phyloP scores from a whole-genome alignment of 495 filamentous ascomycete genomes.

The Aspergillus homomorphus region DNA sequence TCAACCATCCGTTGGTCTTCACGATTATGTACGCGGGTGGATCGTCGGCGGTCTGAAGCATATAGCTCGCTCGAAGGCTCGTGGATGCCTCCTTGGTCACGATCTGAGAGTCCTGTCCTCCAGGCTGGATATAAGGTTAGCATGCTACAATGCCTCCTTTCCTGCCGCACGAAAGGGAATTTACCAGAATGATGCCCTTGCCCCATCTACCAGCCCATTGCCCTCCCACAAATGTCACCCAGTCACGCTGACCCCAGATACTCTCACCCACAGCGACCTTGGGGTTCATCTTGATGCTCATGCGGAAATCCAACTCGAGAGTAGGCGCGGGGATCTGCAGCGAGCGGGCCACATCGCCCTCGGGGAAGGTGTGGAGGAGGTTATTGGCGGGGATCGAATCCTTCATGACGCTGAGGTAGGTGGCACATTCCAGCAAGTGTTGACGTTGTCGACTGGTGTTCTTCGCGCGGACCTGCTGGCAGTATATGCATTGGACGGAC shows the following conservation, averaged over 20 bases:
- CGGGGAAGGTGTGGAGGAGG: conserved; percentile 54
- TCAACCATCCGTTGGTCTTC: conserved; percentile 55
- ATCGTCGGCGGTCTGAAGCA: conserved; percentile 58
- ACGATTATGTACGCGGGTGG: conserved; percentile 58
- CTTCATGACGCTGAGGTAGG: conserved; percentile 56
- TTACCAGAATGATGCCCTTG: conserved; percentile 56
- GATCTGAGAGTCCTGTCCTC: conserved; percentile 58
- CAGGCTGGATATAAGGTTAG: conserved; percentile 41
- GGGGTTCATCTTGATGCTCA: conserved; percentile 59
- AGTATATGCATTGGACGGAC: conserved; percentile 58
- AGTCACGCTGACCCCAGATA: conserved; percentile 56
- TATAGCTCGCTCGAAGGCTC: conserved; percentile 50
- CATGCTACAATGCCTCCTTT: background rate
- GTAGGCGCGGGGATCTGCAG: conserved; percentile 54
- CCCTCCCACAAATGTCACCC: conserved; percentile 55
- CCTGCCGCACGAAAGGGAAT: conserved; percentile 18
- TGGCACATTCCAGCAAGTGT: conserved; percentile 53
- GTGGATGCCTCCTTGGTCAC: conserved; percentile 54
- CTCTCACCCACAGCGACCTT: conserved; percentile 52
- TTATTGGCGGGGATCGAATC: conserved; percentile 58
- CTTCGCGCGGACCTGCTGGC: conserved; percentile 55
- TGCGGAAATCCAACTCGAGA: conserved; percentile 59
- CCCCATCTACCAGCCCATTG: conserved; percentile 61
- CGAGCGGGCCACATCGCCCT: conserved; percentile 51
- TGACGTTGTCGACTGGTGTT: conserved; percentile 56